Conservation (phyloP, 139 green algal genomes). For the Pseudopediastrum boryanum region DNA sequence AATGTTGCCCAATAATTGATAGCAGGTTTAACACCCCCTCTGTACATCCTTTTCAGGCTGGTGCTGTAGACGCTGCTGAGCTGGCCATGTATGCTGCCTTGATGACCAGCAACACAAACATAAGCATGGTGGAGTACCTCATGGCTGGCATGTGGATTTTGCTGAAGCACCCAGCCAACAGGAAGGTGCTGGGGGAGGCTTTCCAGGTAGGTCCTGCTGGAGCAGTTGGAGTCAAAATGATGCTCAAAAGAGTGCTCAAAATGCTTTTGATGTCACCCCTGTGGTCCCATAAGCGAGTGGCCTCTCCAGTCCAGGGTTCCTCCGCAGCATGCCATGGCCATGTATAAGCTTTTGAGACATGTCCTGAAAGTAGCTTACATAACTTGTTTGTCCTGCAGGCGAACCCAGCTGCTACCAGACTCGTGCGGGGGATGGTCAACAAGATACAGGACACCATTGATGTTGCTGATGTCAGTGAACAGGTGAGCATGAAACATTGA, state of each 20-base stretch:
- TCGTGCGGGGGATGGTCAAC: slow-evolving; percentile 54
- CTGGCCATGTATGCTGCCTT: slow-evolving; percentile 72
- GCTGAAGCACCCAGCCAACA: slow-evolving; percentile 67
- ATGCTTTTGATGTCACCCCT: too few relatives aligned
- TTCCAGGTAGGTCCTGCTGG: slow-evolving; percentile 43
- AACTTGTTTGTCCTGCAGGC: neutral
- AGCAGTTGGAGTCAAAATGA: slow-evolving; percentile 3
- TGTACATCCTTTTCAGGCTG: slow-evolving; percentile 52
- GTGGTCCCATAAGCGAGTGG: too few relatives aligned
- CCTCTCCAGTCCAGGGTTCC: too few relatives aligned
- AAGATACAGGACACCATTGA: slow-evolving; percentile 75
- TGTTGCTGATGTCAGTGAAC: slow-evolving; percentile 65
- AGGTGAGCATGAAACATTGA: slow-evolving; percentile 22
- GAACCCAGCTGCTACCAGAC: slow-evolving; percentile 27
- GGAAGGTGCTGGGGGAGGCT: slow-evolving; percentile 50
- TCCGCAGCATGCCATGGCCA: too few relatives aligned
- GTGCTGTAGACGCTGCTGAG: slow-evolving; percentile 54
- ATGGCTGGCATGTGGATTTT: slow-evolving; percentile 79
- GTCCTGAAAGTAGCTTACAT: neutral
- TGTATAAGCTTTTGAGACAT: neutral
- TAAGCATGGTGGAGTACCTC: slow-evolving; percentile 74
- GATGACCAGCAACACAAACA: slow-evolving; percentile 50
- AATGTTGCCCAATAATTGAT: too few relatives aligned
- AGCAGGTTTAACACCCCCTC: too few relatives aligned
- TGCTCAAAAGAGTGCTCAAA: too few relatives aligned